A percentile compares a stretch with the other conserved stretches of the same genome.
These are phyloP conservation scores for Porpolomopsis calyptriformis DNA, from an alignment of 768 basidiomycete genomes.

Conservation along the genomic window DNA sequence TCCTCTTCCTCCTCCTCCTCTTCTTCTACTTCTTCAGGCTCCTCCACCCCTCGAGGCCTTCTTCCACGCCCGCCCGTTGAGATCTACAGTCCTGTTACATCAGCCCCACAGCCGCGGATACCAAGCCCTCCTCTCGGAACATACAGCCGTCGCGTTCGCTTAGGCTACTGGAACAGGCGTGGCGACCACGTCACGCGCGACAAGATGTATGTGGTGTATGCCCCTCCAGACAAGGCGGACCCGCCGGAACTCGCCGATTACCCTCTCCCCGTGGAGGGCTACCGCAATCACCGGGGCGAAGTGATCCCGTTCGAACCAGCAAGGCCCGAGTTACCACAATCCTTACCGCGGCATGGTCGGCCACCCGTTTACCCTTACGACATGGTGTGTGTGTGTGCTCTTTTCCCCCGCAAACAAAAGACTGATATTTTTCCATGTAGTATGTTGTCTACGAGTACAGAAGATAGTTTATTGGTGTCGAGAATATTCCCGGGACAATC, in stretches of 20 bases:
- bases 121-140: slow-evolving; percentile 18
- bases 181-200: slow-evolving; percentile 56
- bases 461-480: slow-evolving; percentile 10
- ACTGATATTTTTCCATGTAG: slow-evolving; percentile 15
- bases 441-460: slow-evolving; percentile 31
- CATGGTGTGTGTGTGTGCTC: slow-evolving; percentile 25
- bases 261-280: slow-evolving; percentile 45
- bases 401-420: background rate
- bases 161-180: slow-evolving; percentile 65
- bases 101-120: slow-evolving; percentile 6
- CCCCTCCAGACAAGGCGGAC: slow-evolving; percentile 43
- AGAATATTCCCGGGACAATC: background rate
- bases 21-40: slow-evolving; percentile 15
- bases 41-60: slow-evolving; percentile 14
- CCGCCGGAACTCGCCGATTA: slow-evolving; percentile 53
- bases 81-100: slow-evolving; percentile 11
- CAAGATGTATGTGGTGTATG: slow-evolving; percentile 50
- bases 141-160: slow-evolving; percentile 30
- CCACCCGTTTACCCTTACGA: slow-evolving; percentile 48
- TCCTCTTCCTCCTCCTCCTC: slow-evolving; percentile 12
- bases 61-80: slow-evolving; percentile 19
- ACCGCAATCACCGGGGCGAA: slow-evolving; percentile 40
- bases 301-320: slow-evolving; percentile 25
- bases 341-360: slow-evolving; percentile 46
- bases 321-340: slow-evolving; percentile 51